A percentile compares a stretch with the other conserved stretches of the same genome.
These are phyloP conservation scores for Aspergillus tubingensis DNA, from an alignment of 2,329 filamentous ascomycete species.

Conservation along the genomic window DNA sequence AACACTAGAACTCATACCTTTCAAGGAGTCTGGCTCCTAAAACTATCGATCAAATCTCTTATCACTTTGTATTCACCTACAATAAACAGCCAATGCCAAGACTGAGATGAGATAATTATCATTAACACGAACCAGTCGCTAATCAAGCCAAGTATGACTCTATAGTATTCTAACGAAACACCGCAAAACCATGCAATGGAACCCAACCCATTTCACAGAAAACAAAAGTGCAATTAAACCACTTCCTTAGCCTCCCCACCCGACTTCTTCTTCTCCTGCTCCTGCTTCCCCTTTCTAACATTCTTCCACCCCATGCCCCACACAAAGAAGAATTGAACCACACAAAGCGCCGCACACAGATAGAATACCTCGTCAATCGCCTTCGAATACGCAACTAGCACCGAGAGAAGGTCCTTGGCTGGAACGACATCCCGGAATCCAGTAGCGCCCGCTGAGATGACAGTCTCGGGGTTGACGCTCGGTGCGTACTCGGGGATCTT, in stretches of 20 bases:
- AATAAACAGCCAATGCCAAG: no score
- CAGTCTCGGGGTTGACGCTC: constrained; percentile 31
- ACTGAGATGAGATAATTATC: not conserved
- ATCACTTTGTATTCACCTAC: no score
- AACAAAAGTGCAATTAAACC: not conserved
- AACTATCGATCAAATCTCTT: no score
- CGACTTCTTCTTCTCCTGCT: not conserved
- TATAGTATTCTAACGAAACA: not conserved
- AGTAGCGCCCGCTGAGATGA: constrained; percentile 49
- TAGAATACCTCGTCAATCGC: constrained; percentile 30
- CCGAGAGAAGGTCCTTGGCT: constrained; percentile 26
- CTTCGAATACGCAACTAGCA: constrained; percentile 36
- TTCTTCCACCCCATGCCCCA: constrained; percentile 34
- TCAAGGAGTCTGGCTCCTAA: no score
- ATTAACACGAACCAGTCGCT: not conserved
- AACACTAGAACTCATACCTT: no score
- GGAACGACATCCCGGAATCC: constrained; percentile 42
- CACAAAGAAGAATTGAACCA: constrained; percentile 16
- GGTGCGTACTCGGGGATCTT: constrained; percentile 38
- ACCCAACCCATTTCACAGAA: no score
- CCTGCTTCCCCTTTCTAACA: constrained; percentile 23
- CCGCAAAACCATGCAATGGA: not conserved
- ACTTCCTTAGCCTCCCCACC: not conserved
- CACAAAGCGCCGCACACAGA: constrained; percentile 21
- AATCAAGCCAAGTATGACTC: not conserved